Base-by-base conservation (phyloP, 495 filamentous ascomycete species). In the Coniosporium apollinis region DNA sequence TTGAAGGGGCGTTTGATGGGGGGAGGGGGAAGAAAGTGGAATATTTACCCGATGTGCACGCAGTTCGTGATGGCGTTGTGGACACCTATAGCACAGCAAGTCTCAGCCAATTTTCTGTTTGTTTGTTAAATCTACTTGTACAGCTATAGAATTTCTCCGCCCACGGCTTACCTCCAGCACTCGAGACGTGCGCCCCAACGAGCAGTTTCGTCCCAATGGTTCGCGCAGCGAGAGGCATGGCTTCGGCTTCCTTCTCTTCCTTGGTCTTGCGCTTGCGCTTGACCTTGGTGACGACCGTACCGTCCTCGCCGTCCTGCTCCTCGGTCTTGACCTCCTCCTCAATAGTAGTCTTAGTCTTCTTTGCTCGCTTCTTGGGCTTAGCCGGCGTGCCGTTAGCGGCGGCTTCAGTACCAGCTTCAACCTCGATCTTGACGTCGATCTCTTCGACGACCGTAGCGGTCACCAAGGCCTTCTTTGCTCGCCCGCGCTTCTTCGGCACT, bases 181-280 rank as follows among this genome's bases (percentile, higher is more conserved):
- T 72, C 50, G 78, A 85, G 28, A 96, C 83, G 52, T 97, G 89
- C 1, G 89, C 89, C 7, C 89, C 89, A 19, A 97, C 75, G 42
- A 80, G 69, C 70, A 94, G 80, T 40, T 76, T 77, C 39, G 87
- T 56, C 0, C 73, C 71, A 3, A 64, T 53, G 0, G 82, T 79
- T 19, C 89, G 64, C 10, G 66, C 52, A 20, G 74, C 76, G 5
- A 93, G 51, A 0, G 82, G 77, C 65, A 81, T 69, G 21, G 44
- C 49, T 29, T 64, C 55, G n/a, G 60, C 58, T 14, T 48, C 42
- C n/a, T 57, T 44, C 33, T 62, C 62, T 6, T 52, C 48, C 28
- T 65, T 59, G n/a, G 60, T 58, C 46, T 65, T 72, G 34, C 49
- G 58, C 43, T 70, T 69, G 45, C 30, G 36, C 30, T 37, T 43